Percentiles rank a stretch among this genome's conserved stretches.
Evolutionary conservation across 208 protist species (phyloP).

Genomic region (Endotrypanum monterogeii): DNA sequence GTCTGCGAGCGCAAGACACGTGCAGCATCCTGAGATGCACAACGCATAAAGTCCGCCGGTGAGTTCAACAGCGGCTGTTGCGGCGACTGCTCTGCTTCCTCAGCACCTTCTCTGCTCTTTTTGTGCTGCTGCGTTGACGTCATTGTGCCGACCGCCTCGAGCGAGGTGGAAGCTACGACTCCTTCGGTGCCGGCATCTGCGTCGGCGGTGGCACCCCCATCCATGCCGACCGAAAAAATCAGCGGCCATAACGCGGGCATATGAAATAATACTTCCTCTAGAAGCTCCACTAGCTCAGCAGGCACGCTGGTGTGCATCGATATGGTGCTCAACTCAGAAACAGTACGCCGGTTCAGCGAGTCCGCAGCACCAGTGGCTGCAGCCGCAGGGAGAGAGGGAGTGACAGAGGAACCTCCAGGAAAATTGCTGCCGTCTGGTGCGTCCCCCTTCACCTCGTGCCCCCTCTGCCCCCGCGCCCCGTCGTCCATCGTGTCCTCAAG

Average conservation of each 20-base stretch:
- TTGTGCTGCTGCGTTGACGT: background rate
- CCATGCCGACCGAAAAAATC: background rate
- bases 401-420: background rate
- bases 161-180: background rate
- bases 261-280: constrained; percentile 67
- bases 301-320: constrained; percentile 64
- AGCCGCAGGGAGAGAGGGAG: background rate
- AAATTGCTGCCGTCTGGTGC: background rate
- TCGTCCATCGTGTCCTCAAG: background rate
- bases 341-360: background rate
- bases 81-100: background rate
- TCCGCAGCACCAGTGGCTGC: background rate
- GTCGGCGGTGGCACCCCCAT: constrained; percentile 1
- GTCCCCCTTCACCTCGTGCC: constrained; percentile 1
- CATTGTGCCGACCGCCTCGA: background rate
- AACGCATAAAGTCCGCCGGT: constrained; percentile 17
- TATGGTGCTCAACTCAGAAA: constrained; percentile 7
- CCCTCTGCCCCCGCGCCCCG: background rate
- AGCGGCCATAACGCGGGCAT: constrained; percentile 26
- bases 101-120: background rate
- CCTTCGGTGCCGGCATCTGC: constrained; percentile 4
- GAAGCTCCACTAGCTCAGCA: constrained; percentile 67
- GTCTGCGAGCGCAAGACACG: constrained; percentile 12
- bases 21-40: constrained; percentile 11
- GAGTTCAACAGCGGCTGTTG: constrained; percentile 9